Evolutionary conservation across 2,329 filamentous ascomycete species (phyloP).

Genomic region (Pseudopyricularia javanii): DNA sequence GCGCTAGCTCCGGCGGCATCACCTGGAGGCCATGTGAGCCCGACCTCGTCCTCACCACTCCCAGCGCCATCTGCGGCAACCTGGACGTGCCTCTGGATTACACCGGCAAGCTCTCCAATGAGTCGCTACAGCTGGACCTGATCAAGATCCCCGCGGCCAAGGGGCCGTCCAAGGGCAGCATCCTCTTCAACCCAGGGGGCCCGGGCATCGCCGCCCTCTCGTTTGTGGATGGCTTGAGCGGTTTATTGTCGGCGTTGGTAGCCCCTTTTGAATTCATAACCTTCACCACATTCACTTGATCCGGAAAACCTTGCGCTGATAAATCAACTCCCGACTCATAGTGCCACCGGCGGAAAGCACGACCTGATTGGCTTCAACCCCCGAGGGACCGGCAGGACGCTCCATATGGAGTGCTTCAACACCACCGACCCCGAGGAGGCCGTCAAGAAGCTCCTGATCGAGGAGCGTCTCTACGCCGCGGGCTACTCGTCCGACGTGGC

Average conservation of each 20-base stretch:
- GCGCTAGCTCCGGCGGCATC: background rate
- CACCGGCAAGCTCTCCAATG: background rate
- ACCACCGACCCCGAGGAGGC: background rate
- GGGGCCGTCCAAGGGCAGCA: conserved; percentile 14
- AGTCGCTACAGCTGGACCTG: background rate
- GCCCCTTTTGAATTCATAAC: background rate
- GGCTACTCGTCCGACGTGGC: conserved; percentile 9
- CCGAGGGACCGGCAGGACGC: background rate
- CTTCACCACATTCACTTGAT: background rate
- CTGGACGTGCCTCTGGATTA: conserved; percentile 3
- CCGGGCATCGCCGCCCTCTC: conserved; percentile 7
- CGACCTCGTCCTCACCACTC: background rate
- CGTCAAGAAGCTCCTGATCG: background rate
- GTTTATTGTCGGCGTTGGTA: background rate
- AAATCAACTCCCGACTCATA: background rate
- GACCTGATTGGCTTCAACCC: background rate
- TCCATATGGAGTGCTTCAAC: background rate
- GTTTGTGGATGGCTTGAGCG: background rate
- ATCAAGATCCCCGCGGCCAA: conserved; percentile 4
- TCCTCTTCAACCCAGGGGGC: conserved; percentile 17
- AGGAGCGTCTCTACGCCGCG: background rate
- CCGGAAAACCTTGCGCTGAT: background rate
- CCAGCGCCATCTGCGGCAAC: background rate
- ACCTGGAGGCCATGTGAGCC: background rate
- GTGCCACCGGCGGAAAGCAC: background rate